Conservation (phyloP, 169 alveolate genomes). For the Besnoitia besnoiti region DNA sequence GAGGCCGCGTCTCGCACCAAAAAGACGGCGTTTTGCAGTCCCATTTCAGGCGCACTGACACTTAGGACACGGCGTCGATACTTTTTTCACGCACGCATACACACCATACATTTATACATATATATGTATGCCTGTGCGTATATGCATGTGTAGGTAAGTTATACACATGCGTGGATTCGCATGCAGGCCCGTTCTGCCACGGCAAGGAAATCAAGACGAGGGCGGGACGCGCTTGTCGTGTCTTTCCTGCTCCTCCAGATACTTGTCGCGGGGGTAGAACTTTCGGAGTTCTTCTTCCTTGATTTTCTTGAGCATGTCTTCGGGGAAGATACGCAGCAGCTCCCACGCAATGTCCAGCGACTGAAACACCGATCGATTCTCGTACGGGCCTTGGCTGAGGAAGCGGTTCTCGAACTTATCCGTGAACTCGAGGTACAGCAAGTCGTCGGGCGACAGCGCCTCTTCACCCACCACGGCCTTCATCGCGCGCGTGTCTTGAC, state of each 20-base stretch:
- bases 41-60: too few species aligned
- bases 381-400: constrained; percentile 96
- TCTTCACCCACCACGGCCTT: constrained; percentile 99
- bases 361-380: constrained; percentile 96
- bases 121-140: too few species aligned
- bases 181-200: neutral
- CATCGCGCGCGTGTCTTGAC: constrained; percentile 99
- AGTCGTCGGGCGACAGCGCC: constrained; percentile 98
- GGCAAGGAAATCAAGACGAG: too few species aligned
- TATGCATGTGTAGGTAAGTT: too few species aligned
- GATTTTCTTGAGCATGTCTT: constrained; percentile 97
- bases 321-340: constrained; percentile 98
- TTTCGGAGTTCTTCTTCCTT: constrained; percentile 71
- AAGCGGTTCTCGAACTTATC: constrained; percentile 98
- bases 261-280: constrained; percentile 69
- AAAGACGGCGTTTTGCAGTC: too few species aligned
- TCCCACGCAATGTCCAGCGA: constrained; percentile 99
- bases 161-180: too few species aligned
- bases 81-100: too few species aligned
- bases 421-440: constrained; percentile 96
- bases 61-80: too few species aligned
- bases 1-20: too few species aligned
- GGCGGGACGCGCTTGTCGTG: constrained; percentile 23
- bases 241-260: constrained; percentile 51
- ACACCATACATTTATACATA: too few species aligned